Evolutionary conservation across 805 yeast genomes (phyloP), one percentile per base, ranked within the genome.

Genomic region (Candida nemodendra): DNA sequence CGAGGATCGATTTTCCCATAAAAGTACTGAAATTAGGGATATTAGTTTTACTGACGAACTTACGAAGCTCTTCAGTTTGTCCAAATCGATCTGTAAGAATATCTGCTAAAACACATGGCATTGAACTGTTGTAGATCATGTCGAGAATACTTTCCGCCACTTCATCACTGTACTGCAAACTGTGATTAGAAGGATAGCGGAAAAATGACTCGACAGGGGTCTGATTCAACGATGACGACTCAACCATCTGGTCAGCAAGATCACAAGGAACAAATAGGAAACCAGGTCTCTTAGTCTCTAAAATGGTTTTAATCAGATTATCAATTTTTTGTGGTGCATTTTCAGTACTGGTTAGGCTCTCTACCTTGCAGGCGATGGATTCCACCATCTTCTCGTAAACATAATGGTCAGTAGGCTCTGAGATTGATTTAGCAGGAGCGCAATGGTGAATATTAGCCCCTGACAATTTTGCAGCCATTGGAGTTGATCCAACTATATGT

Each of bases 401-500:
- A 23, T 69, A 66, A 50, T 80, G 90, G 59, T 88, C 79, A 12
- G 91, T 85, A 9, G 68, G 57, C 19, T 62, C 54, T 6, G 27
- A 27, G 1, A 76, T 58, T 41, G 76, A 64, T 24, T 66, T 51
- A 33, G 65, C 62, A 27, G 81, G 84, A 26, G 83, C 71, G 53
- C 82, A 65, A 55, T 83, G 90, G 54, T 83, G 91, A 39, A 68
- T 54, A 39, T 71, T 67, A 15, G 55, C 54, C 9, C 60, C 56
- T 1, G 19, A 17, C 1, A 13, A 15, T 27, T 60, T 59, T 13
- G 35, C 49, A 8, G 22, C 34, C 16, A 65, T 59, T n/a, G 76
- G 66, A 5, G 88, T 79, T 42, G 86, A 79, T 27, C 96, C 96
- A 13, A 89, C 95, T 47, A 89, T 80, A 62, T 87, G 95, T 40